Evolutionary conservation across 2,329 filamentous ascomycete species (phyloP).

Genomic region (Dactylellina sp.): DNA sequence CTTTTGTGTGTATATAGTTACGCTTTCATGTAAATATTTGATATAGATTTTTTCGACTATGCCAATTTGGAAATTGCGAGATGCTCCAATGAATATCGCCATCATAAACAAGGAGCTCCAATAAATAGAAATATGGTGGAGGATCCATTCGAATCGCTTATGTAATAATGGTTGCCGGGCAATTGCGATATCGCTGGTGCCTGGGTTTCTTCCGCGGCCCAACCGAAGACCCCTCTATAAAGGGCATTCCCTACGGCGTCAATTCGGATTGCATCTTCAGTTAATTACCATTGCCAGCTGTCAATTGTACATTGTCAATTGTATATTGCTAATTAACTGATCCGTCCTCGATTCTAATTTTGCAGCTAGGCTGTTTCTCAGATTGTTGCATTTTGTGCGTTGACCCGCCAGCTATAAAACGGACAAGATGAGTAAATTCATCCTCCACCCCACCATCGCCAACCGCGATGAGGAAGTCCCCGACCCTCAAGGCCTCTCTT

Average conservation of each 20-base stretch:
- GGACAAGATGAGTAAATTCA: constrained; percentile 47
- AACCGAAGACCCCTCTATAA: not conserved
- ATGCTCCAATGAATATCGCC: not conserved
- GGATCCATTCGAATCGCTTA: constrained; percentile 26
- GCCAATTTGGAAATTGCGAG: not conserved
- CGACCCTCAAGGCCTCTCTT: not conserved
- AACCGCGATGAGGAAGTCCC: not conserved
- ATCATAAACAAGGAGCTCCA: not conserved
- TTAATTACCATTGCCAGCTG: no score
- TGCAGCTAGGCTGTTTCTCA: no score
- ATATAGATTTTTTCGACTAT: constrained; percentile 7
- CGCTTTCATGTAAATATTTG: not conserved
- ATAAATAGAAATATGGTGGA: constrained; percentile 22
- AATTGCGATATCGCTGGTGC: not conserved
- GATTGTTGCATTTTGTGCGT: constrained; percentile 54
- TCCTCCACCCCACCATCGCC: constrained; percentile 27
- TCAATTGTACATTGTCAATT: not conserved
- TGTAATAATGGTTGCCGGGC: constrained; percentile 4
- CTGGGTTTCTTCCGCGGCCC: not conserved
- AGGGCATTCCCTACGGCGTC: not conserved
- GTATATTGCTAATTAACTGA: no score
- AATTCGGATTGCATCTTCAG: no score
- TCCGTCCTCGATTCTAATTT: no score
- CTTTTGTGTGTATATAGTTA: constrained; percentile 21
- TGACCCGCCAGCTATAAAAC: constrained; percentile 1